Base-by-base conservation (phyloP, 106 monocot genomes). In the Acanthochlamys bracteata region DNA sequence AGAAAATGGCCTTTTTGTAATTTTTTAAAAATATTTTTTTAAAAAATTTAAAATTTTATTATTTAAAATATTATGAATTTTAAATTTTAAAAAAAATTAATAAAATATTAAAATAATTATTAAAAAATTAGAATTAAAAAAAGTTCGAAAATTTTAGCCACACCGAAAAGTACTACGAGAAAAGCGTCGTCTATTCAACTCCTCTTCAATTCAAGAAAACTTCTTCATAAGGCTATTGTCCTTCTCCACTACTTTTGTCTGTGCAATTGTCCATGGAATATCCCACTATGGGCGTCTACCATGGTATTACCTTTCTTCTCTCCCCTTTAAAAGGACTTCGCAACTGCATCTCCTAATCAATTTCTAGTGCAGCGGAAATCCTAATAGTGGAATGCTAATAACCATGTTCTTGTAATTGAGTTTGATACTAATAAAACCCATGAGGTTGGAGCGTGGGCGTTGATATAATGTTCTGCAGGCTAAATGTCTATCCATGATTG, bases 341-440 rank as follows among this genome's bases (percentile, higher is more conserved):
- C 40, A 19, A 7, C 3, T 0, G 0, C 61, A 40, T n/a, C 6
- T 11, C 40, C 61, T 9, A 41, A 16, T 16, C 39, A 62, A 39
- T 41, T 20, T 39, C 39, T 0, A 62, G 39, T 39, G 20, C 40
- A 62, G 41, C 20, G 33, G 40, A 14, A 62, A 62, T 19, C 40
- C n/a, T n/a, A n/a, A n/a, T n/a, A n/a, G n/a, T n/a, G n/a, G n/a
- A n/a, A n/a, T n/a, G n/a, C 61, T 20, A 40, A 39, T 41, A 62
- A 62, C 20, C 61, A 62, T 41, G 41, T 62, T 40, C 16, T 62
- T 39, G 61, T 39, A 0, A 15, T 62, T 41, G 61, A 62, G 20
- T 62, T 62, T 41, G 61, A 62, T 20, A 62, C 61, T n/a, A 20
- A 7, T 16, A 4, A 41, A 9, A 62, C 19, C 7, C 27, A 15